These are phyloP conservation scores for Bryoglossum gracile DNA, from an alignment of 495 filamentous ascomycete species.

Conservation along the genomic window DNA sequence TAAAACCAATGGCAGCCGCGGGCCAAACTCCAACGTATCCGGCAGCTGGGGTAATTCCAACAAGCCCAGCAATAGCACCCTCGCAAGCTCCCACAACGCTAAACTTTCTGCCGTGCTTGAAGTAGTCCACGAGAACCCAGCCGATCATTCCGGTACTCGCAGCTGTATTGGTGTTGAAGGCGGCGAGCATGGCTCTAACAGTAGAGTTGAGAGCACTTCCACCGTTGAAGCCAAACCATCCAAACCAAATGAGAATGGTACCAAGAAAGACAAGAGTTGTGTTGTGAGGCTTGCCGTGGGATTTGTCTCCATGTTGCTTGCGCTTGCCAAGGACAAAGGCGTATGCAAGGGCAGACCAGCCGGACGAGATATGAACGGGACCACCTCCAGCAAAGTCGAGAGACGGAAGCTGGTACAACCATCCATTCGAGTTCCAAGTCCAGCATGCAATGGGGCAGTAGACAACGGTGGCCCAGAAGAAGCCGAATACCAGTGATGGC, in stretches of 20 bases:
- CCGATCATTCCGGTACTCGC: conserved; percentile 49
- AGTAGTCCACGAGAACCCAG: conserved; percentile 54
- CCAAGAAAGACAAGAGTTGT: conserved; percentile 69
- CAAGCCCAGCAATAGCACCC: conserved; percentile 56
- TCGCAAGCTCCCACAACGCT: conserved; percentile 54
- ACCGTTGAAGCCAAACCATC: conserved; percentile 49
- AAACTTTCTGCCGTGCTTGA: conserved; percentile 46
- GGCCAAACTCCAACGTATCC: conserved; percentile 52
- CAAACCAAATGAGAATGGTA: conserved; percentile 36
- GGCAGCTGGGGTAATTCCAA: conserved; percentile 57
- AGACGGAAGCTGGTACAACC: conserved; percentile 65
- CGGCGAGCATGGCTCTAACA: conserved; percentile 49
- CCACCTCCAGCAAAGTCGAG: conserved; percentile 78
- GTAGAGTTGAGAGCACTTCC: conserved; percentile 50
- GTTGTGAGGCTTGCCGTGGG: conserved; percentile 71
- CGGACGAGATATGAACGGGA: conserved; percentile 81
- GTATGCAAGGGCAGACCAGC: conserved; percentile 37
- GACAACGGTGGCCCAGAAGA: conserved; percentile 79
- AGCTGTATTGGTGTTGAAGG: conserved; percentile 57
- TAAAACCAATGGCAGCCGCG: conserved; percentile 51
- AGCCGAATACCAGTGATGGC: conserved; percentile 80
- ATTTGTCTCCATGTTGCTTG: conserved; percentile 36
- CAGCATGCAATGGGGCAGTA: conserved; percentile 85
- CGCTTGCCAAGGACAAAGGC: conserved; percentile 45
- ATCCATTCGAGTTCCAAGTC: conserved; percentile 82